Conservation (phyloP, 306 rosid genomes). For the Ammopiptanthus mongolicus region DNA sequence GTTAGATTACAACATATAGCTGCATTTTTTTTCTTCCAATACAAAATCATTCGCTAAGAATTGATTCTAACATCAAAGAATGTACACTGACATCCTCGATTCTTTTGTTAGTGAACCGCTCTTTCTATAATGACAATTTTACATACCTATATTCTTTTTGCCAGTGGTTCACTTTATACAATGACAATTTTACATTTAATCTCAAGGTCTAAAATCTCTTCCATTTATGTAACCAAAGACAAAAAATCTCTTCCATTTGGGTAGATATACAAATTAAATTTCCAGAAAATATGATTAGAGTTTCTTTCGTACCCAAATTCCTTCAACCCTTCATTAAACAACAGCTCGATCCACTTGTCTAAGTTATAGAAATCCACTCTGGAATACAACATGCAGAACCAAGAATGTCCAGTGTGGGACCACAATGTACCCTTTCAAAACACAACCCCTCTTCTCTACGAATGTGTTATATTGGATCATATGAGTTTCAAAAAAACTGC, state of each 20-base stretch:
- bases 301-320: neutral
- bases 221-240: too few relatives aligned
- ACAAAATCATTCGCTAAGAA: too few relatives aligned
- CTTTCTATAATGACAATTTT: too few relatives aligned
- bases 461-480: too few relatives aligned
- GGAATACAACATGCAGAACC: neutral
- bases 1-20: neutral
- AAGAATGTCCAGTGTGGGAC: neutral
- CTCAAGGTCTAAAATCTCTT: too few relatives aligned
- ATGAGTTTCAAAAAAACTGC: too few relatives aligned
- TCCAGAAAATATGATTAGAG: neutral
- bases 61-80: neutral
- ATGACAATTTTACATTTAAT: too few relatives aligned
- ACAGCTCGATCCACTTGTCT: neutral
- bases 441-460: too few relatives aligned
- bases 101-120: too few relatives aligned
- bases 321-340: neutral
- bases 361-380: neutral
- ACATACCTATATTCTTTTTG: too few relatives aligned
- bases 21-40: too few relatives aligned
- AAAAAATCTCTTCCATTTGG: neutral
- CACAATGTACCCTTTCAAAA: neutral
- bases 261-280: neutral
- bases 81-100: neutral
- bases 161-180: too few relatives aligned